Evolutionary conservation across 306 rosid species (phyloP).

Genomic region (Castanopsis chinensis): DNA sequence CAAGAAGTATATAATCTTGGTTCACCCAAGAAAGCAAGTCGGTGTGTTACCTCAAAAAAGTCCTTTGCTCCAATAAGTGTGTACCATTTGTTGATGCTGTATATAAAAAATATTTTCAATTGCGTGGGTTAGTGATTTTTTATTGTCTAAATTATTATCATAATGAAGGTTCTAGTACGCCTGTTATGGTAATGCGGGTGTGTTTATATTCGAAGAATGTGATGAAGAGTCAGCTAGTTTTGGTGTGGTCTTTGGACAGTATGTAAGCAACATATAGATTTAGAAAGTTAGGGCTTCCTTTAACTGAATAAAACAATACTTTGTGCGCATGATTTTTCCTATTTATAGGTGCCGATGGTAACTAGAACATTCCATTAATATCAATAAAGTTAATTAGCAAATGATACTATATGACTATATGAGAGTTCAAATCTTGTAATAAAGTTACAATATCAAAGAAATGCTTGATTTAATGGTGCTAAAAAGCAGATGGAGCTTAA

Average conservation of each 20-base stretch:
- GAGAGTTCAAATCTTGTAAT: conserved; percentile 35
- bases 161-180: conserved; percentile 37
- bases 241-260: conserved; percentile 12
- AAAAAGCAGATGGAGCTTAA: not conserved
- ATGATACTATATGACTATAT: not conserved
- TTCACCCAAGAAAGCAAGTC: conserved; percentile 24
- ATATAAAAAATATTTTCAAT: conserved; percentile 11
- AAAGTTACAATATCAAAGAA: conserved; percentile 21
- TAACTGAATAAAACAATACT: conserved; percentile 23
- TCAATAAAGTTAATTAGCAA: not conserved
- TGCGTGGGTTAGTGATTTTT: conserved; percentile 14
- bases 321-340: conserved; percentile 21
- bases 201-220: conserved; percentile 4
- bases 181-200: conserved; percentile 42
- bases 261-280: conserved; percentile 11
- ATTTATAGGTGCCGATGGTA: conserved; percentile 37
- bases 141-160: conserved; percentile 6
- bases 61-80: conserved; percentile 24
- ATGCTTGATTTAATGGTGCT: conserved; percentile 32
- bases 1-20: conserved; percentile 10
- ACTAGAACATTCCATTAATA: conserved; percentile 24
- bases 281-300: conserved; percentile 30
- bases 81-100: conserved; percentile 27
- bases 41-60: conserved; percentile 51
- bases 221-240: conserved; percentile 28